A percentile compares a stretch with the other conserved stretches of the same genome.
phyloP scores from a whole-genome alignment of 257 asterid species.

The Solanum pennellii region DNA sequence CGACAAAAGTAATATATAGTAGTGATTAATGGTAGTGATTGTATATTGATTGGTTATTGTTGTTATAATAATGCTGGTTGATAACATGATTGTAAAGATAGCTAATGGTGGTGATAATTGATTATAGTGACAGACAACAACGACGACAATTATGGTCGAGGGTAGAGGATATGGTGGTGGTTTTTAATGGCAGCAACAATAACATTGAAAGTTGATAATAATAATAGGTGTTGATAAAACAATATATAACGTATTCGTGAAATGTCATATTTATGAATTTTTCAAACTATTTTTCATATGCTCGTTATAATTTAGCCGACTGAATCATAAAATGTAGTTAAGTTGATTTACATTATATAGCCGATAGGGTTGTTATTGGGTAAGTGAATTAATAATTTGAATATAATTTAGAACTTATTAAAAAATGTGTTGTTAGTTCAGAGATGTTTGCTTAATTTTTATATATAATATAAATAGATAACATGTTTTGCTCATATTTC shows the following conservation, averaged over 20 bases:
- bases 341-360: not conserved
- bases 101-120: not conserved
- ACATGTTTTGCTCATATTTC: too few relatives aligned
- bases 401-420: too few relatives aligned
- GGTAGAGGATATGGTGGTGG: not conserved
- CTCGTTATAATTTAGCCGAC: not conserved
- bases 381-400: not conserved
- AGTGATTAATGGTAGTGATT: not conserved
- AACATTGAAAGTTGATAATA: not conserved
- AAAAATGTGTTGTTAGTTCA: rapidly evolving
- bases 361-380: rapidly evolving
- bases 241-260: too few relatives aligned
- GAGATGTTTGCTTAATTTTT: not conserved
- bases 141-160: not conserved
- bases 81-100: not conserved
- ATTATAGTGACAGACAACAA: not conserved
- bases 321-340: too few relatives aligned
- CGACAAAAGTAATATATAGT: too few relatives aligned
- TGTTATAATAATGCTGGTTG: not conserved
- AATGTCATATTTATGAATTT: not conserved
- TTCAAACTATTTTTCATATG: not conserved
- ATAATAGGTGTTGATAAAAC: not conserved
- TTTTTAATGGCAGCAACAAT: too few relatives aligned
- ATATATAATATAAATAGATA: too few relatives aligned
- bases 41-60: too few relatives aligned